These are phyloP conservation scores for Ajuga chamaepitys DNA, from an alignment of 257 asterid genomes.

Conservation along the genomic window DNA sequence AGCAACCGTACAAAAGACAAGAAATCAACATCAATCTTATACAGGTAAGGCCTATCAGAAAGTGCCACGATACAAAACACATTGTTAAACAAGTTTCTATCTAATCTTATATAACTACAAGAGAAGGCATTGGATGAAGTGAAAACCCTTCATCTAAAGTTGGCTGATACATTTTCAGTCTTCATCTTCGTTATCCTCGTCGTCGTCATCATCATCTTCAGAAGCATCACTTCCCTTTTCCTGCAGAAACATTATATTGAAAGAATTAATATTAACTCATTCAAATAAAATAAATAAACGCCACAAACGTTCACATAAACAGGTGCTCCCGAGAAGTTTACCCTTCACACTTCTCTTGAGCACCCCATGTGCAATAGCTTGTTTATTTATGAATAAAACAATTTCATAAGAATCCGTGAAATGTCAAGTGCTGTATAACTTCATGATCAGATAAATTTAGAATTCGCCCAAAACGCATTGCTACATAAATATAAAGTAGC, in stretches of 20 bases:
- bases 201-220: slow-evolving; percentile 47
- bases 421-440: not conserved
- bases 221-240: slow-evolving; percentile 44
- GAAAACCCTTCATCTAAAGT: slow-evolving; percentile 8
- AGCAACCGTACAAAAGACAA: not conserved
- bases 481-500: too few species aligned
- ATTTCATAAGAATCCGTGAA: not conserved
- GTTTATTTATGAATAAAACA: too few species aligned
- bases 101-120: slow-evolving; percentile 9
- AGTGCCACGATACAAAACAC: not conserved
- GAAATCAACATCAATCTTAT: not conserved
- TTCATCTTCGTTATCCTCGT: slow-evolving; percentile 32
- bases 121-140: not conserved
- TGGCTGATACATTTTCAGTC: slow-evolving; percentile 8
- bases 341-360: too few species aligned
- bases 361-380: too few species aligned
- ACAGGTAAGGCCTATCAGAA: not conserved
- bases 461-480: too few species aligned
- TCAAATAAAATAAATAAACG: not conserved
- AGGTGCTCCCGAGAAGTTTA: too few species aligned
- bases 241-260: slow-evolving; percentile 20
- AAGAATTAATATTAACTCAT: not conserved
- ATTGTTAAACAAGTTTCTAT: slow-evolving; percentile 7
- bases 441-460: not conserved
- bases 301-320: too few species aligned